Evolutionary conservation across 768 basidiomycete genomes (phyloP).

Genomic region (Gyrodon lividus): DNA sequence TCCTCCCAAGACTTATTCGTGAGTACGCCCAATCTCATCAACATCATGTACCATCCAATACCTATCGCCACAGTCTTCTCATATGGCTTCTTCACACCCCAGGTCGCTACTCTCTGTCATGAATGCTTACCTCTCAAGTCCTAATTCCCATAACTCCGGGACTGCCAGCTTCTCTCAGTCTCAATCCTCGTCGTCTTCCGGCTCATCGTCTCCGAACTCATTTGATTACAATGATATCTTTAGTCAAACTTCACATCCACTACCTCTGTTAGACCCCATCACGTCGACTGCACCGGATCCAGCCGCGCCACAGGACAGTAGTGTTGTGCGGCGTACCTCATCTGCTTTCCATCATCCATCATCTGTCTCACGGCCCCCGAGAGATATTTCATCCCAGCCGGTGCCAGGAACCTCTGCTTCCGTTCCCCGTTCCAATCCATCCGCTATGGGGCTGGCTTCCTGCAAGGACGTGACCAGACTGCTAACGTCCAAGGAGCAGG

Average conservation of each 20-base stretch:
- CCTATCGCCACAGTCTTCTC: background rate
- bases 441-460: slow-evolving; percentile 26
- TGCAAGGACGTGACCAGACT: slow-evolving; percentile 40
- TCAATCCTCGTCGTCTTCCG: background rate
- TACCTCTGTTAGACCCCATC: slow-evolving; percentile 7
- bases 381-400: slow-evolving; percentile 9
- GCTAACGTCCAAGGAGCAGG: slow-evolving; percentile 62
- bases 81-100: background rate
- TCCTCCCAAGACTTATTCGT: background rate
- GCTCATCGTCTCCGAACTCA: background rate
- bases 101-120: background rate
- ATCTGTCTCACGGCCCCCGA: slow-evolving; percentile 14
- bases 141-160: background rate
- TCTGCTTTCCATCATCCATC: slow-evolving; percentile 2
- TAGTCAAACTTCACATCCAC: background rate
- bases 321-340: slow-evolving; percentile 1
- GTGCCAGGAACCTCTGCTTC: slow-evolving; percentile 3
- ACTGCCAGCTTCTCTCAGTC: background rate
- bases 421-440: slow-evolving; percentile 13
- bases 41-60: background rate
- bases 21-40: background rate
- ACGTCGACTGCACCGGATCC: slow-evolving; percentile 1
- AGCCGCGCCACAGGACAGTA: slow-evolving; percentile 3
- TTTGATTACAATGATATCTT: background rate
- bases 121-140: background rate